Evolutionary conservation across 805 yeast genomes (phyloP).

Genomic region (Cephaloascus albidus): DNA sequence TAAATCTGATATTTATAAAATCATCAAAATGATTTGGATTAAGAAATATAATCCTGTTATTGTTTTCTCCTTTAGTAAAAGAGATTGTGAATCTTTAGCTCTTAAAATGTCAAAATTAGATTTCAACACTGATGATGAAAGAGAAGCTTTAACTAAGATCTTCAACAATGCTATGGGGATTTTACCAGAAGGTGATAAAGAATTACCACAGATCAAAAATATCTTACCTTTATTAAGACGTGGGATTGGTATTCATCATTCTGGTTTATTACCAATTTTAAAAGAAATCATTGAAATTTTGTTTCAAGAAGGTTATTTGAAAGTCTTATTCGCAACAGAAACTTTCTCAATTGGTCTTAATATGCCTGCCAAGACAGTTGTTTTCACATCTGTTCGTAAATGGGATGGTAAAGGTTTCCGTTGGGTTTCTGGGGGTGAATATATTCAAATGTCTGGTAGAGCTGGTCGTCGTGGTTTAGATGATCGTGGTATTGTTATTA

Average conservation of each 20-base stretch:
- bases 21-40: slow-evolving; percentile 96
- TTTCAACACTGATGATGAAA: slow-evolving; percentile 89
- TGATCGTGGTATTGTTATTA: slow-evolving; percentile 97
- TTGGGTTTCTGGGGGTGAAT: slow-evolving; percentile 99
- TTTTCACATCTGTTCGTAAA: slow-evolving; percentile 92
- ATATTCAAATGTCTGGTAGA: slow-evolving; percentile 98
- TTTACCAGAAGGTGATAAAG: slow-evolving; percentile 84
- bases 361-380: slow-evolving; percentile 99
- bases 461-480: slow-evolving; percentile 99
- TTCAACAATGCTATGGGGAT: slow-evolving; percentile 84
- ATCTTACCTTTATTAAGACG: slow-evolving; percentile 81
- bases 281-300: slow-evolving; percentile 93
- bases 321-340: slow-evolving; percentile 95
- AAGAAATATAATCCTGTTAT: slow-evolving; percentile 96
- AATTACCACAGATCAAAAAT: slow-evolving; percentile 89
- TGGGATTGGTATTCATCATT: slow-evolving; percentile 98
- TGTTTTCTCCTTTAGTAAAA: slow-evolving; percentile 94
- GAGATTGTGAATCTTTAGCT: slow-evolving; percentile 94
- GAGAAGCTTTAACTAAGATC: slow-evolving; percentile 82
- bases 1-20: slow-evolving; percentile 85
- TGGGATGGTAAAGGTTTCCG: slow-evolving; percentile 98
- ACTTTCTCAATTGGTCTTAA: slow-evolving; percentile 96
- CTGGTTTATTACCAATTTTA: slow-evolving; percentile 87
- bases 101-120: slow-evolving; percentile 93
- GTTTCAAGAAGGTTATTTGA: slow-evolving; percentile 92